Evolutionary conservation across 139 green algal genomes (phyloP).

Genomic region (Tetradesmus lagerheimii): DNA sequence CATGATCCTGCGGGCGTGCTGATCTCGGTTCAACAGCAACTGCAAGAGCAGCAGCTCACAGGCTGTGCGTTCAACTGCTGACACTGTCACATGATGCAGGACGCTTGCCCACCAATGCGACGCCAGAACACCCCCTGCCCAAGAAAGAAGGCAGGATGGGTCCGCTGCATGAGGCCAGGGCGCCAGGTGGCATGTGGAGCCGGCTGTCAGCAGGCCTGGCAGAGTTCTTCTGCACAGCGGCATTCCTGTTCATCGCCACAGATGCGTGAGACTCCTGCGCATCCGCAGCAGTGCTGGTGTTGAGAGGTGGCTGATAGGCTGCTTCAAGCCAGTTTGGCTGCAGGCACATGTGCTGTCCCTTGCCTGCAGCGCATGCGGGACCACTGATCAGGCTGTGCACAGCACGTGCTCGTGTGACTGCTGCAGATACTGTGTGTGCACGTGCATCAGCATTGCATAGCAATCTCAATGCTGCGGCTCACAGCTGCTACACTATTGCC

Average conservation of each 20-base stretch:
- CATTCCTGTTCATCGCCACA: slow-evolving; percentile 28
- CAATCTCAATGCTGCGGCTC: background rate
- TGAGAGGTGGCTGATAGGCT: too few species aligned
- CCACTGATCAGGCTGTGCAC: too few species aligned
- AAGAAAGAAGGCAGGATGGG: background rate
- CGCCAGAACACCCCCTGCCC: background rate
- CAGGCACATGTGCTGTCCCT: too few species aligned
- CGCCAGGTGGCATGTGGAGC: background rate
- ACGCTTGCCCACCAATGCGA: background rate
- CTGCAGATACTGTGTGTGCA: too few species aligned
- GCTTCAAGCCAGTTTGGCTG: too few species aligned
- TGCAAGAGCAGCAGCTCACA: background rate
- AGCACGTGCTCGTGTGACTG: too few species aligned
- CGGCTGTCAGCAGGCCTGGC: slow-evolving; percentile 15
- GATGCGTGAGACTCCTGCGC: background rate
- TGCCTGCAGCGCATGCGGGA: too few species aligned
- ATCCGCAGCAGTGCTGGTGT: too few species aligned
- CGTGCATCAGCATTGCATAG: too few species aligned
- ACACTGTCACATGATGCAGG: background rate
- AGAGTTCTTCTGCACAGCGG: slow-evolving; percentile 46
- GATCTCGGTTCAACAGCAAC: background rate
- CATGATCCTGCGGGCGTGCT: background rate
- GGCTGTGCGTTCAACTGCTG: background rate
- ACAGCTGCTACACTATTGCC: too few species aligned
- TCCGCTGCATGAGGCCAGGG: background rate